Base-by-base conservation (phyloP, 1,284 basidiomycete species). In the Cutaneotrichosporon mucoides region DNA sequence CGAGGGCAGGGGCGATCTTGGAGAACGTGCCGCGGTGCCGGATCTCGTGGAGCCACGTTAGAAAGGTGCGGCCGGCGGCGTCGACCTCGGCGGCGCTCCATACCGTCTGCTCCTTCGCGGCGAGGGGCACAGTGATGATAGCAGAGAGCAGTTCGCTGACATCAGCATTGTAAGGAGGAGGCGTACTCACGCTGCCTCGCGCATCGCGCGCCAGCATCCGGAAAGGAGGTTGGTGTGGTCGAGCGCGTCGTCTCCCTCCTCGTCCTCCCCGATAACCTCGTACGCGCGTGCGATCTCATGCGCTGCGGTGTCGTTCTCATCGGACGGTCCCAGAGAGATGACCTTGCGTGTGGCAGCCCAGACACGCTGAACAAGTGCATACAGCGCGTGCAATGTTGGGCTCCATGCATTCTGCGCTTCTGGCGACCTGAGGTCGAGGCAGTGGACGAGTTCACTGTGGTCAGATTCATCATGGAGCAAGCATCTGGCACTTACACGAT, bases 1-100 rank as follows among this genome's bases (percentile, higher is more conserved):
- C 72, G 49, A 78, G 73, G 2, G 73, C 72, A 1, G 55, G 52
- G 1, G 73, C 71, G 37, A 79, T 70, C 51, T 68, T 71, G 1
- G 76, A 72, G 57, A 77, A 79, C 1, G 76, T 77, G 3, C 76
- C 77, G 6, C 75, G 64, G 61, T 79, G 77, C 33, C 76, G 70
- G 47, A 79, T 73, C 60, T 76, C 75, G 47, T 75, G 72, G 61
- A 79, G 59, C 77, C 77, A 79, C 1, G 58, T 60, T 12, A 76
- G 62, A 57, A 75, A 77, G 6, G 62, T 58, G 10, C 59, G 45
- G 0, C 77, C 77, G 3, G 68, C 68, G n/a, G 24, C 10, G 33
- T 69, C 55, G 5, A 77, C 60, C 6, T 75, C 71, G 0, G 61
- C 56, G n/a, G 40, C 47, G 7, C 53, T 58, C 76, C 76, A 78